Percentiles rank a stretch among this genome's conserved stretches.
These are phyloP conservation scores for Cryomyces minteri DNA, from an alignment of 495 filamentous ascomycete genomes.

Conservation along the genomic window DNA sequence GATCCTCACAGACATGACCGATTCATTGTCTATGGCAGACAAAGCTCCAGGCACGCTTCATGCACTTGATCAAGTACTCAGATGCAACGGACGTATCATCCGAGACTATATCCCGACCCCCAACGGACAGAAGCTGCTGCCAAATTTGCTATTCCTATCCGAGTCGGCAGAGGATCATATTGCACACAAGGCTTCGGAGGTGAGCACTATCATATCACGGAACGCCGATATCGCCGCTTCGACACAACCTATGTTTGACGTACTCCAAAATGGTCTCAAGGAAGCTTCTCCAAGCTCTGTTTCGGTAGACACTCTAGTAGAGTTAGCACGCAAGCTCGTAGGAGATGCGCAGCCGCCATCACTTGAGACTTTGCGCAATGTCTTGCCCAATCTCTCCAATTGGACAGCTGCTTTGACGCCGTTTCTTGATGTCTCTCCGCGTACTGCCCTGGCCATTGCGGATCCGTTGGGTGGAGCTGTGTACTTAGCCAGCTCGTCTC, in stretches of 20 bases:
- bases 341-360: conserved; percentile 14
- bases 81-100: conserved; percentile 12
- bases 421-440: conserved; percentile 39
- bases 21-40: conserved; percentile 15
- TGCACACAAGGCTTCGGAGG: conserved; percentile 26
- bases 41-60: conserved; percentile 13
- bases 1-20: conserved; percentile 16
- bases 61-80: conserved; percentile 17
- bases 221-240: conserved; percentile 1
- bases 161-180: conserved; percentile 38
- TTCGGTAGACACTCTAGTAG: conserved; percentile 28
- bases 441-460: conserved; percentile 47
- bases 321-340: conserved; percentile 32
- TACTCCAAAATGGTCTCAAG: conserved; percentile 32
- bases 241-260: conserved; percentile 20
- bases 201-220: conserved; percentile 13
- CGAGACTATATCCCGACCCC: conserved; percentile 13
- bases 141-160: conserved; percentile 34
- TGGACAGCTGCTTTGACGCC: conserved; percentile 36
- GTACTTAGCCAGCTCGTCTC: conserved; percentile 31
- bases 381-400: conserved; percentile 28
- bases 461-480: conserved; percentile 53
- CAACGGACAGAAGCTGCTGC: conserved; percentile 33
- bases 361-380: conserved; percentile 1
- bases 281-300: conserved; percentile 34